Evolutionary conservation across 2,329 filamentous ascomycete genomes (phyloP).

Genomic region (Lachnum nothofagi): DNA sequence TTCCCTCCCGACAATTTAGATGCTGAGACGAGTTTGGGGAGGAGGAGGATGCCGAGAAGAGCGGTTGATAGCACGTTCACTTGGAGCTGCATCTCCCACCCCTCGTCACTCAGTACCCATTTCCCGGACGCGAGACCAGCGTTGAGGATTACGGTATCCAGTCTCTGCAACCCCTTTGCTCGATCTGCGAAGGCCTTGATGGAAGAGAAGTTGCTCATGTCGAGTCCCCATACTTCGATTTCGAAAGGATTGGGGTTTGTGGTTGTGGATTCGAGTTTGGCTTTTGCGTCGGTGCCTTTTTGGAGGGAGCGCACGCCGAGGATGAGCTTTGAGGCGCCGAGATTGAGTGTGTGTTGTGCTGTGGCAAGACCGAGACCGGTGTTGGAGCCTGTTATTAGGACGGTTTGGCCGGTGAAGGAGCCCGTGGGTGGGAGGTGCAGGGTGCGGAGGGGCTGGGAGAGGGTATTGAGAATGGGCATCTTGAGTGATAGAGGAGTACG

Average conservation of each 20-base stretch:
- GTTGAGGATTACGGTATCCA: constrained; percentile 16
- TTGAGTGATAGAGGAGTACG: no score
- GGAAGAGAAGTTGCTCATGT: constrained; percentile 1
- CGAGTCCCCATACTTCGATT: constrained; percentile 31
- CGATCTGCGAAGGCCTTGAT: constrained; percentile 4
- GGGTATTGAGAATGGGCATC: neutral
- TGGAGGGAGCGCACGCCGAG: constrained; percentile 36
- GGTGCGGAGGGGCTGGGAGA: neutral
- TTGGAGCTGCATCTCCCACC: constrained; percentile 20
- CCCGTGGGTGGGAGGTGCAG: neutral
- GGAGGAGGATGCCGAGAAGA: constrained; percentile 20
- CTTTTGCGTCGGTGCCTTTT: constrained; percentile 33
- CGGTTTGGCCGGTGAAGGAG: constrained; percentile 9
- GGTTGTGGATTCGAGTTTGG: constrained; percentile 19
- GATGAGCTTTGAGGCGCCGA: constrained; percentile 35
- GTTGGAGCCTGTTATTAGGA: constrained; percentile 39
- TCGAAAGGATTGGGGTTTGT: neutral
- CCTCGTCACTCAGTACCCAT: constrained; percentile 9
- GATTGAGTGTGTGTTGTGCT: constrained; percentile 33
- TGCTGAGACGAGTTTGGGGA: constrained; percentile 19
- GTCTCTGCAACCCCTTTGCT: neutral
- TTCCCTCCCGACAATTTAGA: constrained; percentile 29
- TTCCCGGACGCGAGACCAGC: constrained; percentile 13
- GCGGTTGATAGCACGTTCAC: constrained; percentile 28
- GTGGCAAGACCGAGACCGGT: constrained; percentile 39